Conservation (phyloP, 2,329 filamentous ascomycete species). For the Cladorrhinum sp. region DNA sequence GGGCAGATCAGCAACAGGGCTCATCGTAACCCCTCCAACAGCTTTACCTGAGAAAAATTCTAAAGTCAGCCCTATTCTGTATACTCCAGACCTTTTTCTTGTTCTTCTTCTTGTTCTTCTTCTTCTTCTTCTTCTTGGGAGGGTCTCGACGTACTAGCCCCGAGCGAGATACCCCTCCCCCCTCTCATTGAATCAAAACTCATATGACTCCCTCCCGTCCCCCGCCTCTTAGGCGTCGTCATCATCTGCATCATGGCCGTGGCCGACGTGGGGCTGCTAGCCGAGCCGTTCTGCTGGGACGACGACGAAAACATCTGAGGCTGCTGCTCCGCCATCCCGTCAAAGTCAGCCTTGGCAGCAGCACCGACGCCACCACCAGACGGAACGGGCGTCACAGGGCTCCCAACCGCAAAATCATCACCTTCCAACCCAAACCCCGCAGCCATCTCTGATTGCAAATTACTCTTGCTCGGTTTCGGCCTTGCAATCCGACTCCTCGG, state of each 20-base stretch:
- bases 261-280: neutral
- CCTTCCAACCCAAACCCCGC: neutral
- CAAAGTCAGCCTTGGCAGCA: neutral
- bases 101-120: no score
- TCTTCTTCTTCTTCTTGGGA: neutral
- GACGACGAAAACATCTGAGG: neutral
- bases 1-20: conserved; percentile 10
- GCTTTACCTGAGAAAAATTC: conserved; percentile 15
- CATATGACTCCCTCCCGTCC: conserved; percentile 17
- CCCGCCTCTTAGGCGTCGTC: conserved; percentile 13
- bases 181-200: conserved; percentile 22
- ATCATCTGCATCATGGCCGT: neutral
- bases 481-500: neutral
- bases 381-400: conserved; percentile 5
- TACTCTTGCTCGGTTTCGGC: neutral
- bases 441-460: neutral
- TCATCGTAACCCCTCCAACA: conserved; percentile 22
- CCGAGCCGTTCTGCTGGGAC: neutral
- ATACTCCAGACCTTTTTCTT: no score
- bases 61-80: neutral
- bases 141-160: conserved; percentile 17
- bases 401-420: neutral
- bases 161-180: conserved; percentile 23
- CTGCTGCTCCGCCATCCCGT: neutral
- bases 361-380: neutral